phyloP scores from a whole-genome alignment of 2,329 filamentous ascomycete species.

The Microsporum canis region DNA sequence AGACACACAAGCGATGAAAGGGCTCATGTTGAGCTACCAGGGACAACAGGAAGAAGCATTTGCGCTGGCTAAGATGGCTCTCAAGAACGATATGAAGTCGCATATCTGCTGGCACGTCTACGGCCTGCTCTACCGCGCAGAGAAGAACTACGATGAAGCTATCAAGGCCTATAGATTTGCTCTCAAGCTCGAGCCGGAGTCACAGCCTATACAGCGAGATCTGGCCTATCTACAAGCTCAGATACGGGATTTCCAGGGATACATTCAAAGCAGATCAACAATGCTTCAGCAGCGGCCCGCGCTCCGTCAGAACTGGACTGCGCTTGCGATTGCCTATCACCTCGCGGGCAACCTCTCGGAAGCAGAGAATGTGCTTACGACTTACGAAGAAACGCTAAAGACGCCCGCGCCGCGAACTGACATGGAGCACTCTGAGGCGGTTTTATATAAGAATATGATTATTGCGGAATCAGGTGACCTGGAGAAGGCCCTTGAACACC shows the following conservation, averaged over 20 bases:
- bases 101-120: slow-evolving; percentile 99
- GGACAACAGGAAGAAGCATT: slow-evolving; percentile 93
- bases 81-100: slow-evolving; percentile 96
- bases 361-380: slow-evolving; percentile 82
- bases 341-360: slow-evolving; percentile 72
- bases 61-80: slow-evolving; percentile 76
- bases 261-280: slow-evolving; percentile 73
- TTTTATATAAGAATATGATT: slow-evolving; percentile 88
- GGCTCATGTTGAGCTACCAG: slow-evolving; percentile 84
- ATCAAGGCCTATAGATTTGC: slow-evolving; percentile 99
- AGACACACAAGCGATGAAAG: slow-evolving; percentile 98
- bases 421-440: slow-evolving; percentile 84
- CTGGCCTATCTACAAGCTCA: slow-evolving; percentile 87
- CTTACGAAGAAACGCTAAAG: slow-evolving; percentile 89
- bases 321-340: slow-evolving; percentile 87
- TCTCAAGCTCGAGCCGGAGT: slow-evolving; percentile 84
- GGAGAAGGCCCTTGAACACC: slow-evolving; percentile 71
- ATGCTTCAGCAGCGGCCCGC: slow-evolving; percentile 80
- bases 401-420: slow-evolving; percentile 63
- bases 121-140: slow-evolving; percentile 79
- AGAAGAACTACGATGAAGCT: slow-evolving; percentile 97
- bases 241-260: slow-evolving; percentile 90
- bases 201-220: slow-evolving; percentile 84
- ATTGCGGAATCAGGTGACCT: slow-evolving; percentile 83
- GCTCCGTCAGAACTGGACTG: slow-evolving; percentile 90